A percentile compares a stretch with the other conserved stretches of the same genome.
Conservation (phyloP, 495 filamentous ascomycete genomes). For the Recurvomyces mirabilis region DNA sequence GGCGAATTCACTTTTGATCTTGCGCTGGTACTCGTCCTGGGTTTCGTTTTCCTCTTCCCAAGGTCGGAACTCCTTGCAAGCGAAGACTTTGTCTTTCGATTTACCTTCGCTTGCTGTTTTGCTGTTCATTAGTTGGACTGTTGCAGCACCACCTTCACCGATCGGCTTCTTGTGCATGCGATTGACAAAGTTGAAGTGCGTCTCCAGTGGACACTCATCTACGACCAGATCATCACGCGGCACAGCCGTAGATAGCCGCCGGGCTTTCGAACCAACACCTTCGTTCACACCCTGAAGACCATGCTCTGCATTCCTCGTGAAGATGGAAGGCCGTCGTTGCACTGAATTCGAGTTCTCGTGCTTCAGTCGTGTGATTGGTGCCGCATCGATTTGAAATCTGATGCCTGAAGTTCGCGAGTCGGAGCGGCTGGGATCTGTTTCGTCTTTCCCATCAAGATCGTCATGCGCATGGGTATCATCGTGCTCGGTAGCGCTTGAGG, state of each 20-base stretch:
- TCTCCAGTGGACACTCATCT: constrained; percentile 19
- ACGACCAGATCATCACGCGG: constrained; percentile 9
- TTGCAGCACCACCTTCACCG: constrained; percentile 61
- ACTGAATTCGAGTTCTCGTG: no score
- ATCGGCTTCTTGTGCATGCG: constrained; percentile 29
- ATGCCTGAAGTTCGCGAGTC: background rate
- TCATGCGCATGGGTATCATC: no score
- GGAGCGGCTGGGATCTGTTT: no score
- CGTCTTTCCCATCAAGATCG: no score
- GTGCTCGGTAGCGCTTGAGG: no score
- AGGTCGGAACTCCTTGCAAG: constrained; percentile 71
- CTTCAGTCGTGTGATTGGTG: no score
- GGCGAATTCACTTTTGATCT: constrained; percentile 71
- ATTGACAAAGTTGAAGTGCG: constrained; percentile 36
- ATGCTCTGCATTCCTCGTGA: background rate
- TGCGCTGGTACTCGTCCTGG: constrained; percentile 56
- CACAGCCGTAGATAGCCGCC: constrained; percentile 10
- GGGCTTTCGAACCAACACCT: constrained; percentile 16
- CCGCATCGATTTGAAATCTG: no score
- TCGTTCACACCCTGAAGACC: constrained; percentile 9
- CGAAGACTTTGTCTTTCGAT: constrained; percentile 46
- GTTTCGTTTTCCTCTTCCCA: constrained; percentile 44
- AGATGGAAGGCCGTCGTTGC: constrained; percentile 16
- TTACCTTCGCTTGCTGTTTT: constrained; percentile 32
- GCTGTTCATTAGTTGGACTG: constrained; percentile 57